These are phyloP conservation scores for Botrytis fabae DNA, from an alignment of 2,329 filamentous ascomycete genomes.

Conservation along the genomic window DNA sequence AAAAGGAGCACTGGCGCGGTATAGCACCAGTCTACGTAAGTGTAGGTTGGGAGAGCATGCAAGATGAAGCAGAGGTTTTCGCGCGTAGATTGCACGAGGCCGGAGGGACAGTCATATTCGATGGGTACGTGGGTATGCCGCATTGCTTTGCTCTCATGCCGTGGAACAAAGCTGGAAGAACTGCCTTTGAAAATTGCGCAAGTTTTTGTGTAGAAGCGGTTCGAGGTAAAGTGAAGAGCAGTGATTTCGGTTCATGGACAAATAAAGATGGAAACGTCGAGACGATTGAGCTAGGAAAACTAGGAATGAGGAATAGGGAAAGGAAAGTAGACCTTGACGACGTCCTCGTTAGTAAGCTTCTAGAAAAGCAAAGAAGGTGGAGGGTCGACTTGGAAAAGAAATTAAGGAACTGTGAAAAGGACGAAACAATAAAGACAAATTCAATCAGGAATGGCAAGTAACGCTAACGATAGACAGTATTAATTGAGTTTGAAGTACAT, in stretches of 20 bases:
- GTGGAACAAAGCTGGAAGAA: slow-evolving; percentile 17
- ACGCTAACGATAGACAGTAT: too few relatives aligned
- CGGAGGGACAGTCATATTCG: slow-evolving; percentile 62
- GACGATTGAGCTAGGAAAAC: neutral
- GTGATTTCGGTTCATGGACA: slow-evolving; percentile 5
- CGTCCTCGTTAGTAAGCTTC: slow-evolving; percentile 2
- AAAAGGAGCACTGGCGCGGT: slow-evolving; percentile 55
- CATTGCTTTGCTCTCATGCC: slow-evolving; percentile 66
- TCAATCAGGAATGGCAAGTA: neutral
- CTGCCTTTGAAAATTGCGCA: slow-evolving; percentile 18
- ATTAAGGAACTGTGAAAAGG: neutral
- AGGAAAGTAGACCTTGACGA: slow-evolving; percentile 17
- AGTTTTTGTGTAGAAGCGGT: slow-evolving; percentile 8
- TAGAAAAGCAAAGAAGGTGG: slow-evolving; percentile 10
- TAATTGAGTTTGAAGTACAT: neutral
- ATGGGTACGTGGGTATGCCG: slow-evolving; percentile 80
- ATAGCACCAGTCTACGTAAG: slow-evolving; percentile 67
- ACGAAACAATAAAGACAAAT: neutral
- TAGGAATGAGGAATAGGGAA: slow-evolving; percentile 16
- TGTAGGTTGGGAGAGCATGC: slow-evolving; percentile 70
- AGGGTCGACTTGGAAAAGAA: slow-evolving; percentile 11
- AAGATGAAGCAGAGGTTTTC: slow-evolving; percentile 65
- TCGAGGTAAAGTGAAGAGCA: neutral
- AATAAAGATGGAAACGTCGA: slow-evolving; percentile 1
- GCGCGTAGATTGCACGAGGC: slow-evolving; percentile 57